Percentiles rank a stretch among this genome's conserved stretches.
Conservation (phyloP, 768 basidiomycete genomes). For the Filobasidium wieringae region DNA sequence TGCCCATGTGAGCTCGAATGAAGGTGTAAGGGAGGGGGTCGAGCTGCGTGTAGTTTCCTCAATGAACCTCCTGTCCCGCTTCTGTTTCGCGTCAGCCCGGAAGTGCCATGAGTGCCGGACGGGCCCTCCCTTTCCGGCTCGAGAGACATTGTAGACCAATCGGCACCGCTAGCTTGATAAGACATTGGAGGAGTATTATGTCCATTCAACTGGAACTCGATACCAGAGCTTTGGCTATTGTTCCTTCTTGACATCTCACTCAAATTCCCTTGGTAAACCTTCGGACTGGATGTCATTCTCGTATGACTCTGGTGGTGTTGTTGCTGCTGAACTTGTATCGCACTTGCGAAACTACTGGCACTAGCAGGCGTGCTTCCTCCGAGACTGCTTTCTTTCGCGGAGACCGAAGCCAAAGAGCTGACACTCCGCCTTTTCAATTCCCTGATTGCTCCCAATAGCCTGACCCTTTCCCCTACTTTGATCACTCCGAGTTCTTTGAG, state of each 20-base stretch:
- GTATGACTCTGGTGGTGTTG: too few species aligned
- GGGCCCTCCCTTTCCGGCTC: too few species aligned
- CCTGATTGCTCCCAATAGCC: conserved; percentile 77
- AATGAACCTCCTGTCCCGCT: conserved; percentile 6
- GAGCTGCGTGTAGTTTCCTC: conserved; percentile 46
- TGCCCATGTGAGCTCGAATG: conserved; percentile 36
- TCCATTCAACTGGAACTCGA: conserved; percentile 2
- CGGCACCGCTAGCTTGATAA: neutral
- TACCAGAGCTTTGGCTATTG: neutral
- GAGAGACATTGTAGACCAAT: too few species aligned
- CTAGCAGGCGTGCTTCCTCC: conserved; percentile 19
- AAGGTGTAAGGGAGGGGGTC: conserved; percentile 75
- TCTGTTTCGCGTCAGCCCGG: neutral
- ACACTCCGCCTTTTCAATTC: conserved; percentile 53
- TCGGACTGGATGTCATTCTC: too few species aligned
- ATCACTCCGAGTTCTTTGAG: conserved; percentile 81
- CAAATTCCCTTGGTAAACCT: too few species aligned
- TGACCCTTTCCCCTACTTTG: conserved; percentile 82
- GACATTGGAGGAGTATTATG: neutral
- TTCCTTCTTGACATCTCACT: neutral
- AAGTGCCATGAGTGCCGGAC: too few species aligned
- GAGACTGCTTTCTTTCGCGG: conserved; percentile 25
- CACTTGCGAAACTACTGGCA: neutral
- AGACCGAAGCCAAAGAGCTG: conserved; percentile 9
- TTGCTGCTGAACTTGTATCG: neutral